Percentiles rank a stretch among this genome's conserved stretches.
Conservation (phyloP, 805 yeast genomes). For the Candida vartiovaarae region DNA sequence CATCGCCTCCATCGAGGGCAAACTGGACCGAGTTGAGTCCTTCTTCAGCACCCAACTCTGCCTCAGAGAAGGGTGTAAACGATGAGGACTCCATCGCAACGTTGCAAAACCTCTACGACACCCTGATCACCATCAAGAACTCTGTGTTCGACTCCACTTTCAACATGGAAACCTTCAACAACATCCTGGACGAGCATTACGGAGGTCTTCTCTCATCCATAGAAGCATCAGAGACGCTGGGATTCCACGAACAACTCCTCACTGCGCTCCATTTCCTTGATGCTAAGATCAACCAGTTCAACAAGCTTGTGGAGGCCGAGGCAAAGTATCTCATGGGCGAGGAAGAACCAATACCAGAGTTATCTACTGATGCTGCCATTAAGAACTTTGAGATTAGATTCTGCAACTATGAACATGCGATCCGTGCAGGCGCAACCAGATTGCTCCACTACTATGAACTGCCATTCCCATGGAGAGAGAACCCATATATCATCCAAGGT, state of each 20-base stretch:
- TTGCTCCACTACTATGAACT: constrained; percentile 77
- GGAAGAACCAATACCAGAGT: constrained; percentile 9
- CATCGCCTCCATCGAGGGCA: constrained; percentile 21
- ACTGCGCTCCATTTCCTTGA: constrained; percentile 33
- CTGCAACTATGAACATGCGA: constrained; percentile 42
- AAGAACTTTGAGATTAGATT: constrained; percentile 27
- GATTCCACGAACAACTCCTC: constrained; percentile 27
- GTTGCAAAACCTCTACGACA: constrained; percentile 21
- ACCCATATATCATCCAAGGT: constrained; percentile 75
- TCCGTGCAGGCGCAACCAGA: constrained; percentile 33
- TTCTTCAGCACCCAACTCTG: constrained; percentile 13
- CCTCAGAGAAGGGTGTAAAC: constrained; percentile 1
- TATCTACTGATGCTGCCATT: constrained; percentile 15
- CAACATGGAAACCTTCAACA: constrained; percentile 18
- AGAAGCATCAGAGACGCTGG: constrained; percentile 16
- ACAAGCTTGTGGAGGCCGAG: constrained; percentile 25
- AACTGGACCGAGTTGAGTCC: constrained; percentile 19
- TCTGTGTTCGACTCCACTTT: constrained; percentile 18
- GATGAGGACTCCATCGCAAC: constrained; percentile 18
- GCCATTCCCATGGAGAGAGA: constrained; percentile 92
- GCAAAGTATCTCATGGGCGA: constrained; percentile 14
- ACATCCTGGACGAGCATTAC: constrained; percentile 22
- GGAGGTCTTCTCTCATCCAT: constrained; percentile 19
- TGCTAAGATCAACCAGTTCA: constrained; percentile 34
- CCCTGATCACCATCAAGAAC: constrained; percentile 20